phyloP scores from a whole-genome alignment of 1,284 basidiomycete species.

The Retiboletus fuscus region DNA sequence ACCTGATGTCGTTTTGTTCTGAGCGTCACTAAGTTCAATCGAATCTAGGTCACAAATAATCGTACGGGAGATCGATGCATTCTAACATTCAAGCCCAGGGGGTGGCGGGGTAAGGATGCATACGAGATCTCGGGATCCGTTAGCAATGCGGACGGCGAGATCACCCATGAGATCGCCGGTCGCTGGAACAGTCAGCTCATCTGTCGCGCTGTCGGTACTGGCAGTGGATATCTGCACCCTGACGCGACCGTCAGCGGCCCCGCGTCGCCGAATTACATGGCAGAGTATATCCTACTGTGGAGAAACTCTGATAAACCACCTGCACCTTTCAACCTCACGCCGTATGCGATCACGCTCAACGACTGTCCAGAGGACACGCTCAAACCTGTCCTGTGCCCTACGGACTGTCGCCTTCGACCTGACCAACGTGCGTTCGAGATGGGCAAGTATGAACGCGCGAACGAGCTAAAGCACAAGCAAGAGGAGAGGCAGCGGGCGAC shows the following conservation, averaged over 20 bases:
- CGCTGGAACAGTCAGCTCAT: constrained; percentile 97
- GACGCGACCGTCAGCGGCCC: constrained; percentile 69
- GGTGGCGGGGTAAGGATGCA: constrained; percentile 93
- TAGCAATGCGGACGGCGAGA: constrained; percentile 71
- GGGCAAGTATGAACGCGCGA: constrained; percentile 92
- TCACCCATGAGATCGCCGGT: constrained; percentile 92
- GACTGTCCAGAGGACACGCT: constrained; percentile 79
- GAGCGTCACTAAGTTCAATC: not conserved
- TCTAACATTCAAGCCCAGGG: constrained; percentile 94
- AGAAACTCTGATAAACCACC: constrained; percentile 88
- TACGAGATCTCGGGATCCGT: constrained; percentile 94
- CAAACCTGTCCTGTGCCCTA: constrained; percentile 83
- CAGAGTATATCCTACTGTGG: constrained; percentile 89
- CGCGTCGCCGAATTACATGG: constrained; percentile 60
- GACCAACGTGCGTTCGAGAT: constrained; percentile 96
- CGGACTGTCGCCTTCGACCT: constrained; percentile 93
- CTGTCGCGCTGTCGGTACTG: constrained; percentile 79
- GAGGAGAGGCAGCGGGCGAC: constrained; percentile 91
- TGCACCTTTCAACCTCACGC: constrained; percentile 94
- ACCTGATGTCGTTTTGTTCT: not conserved
- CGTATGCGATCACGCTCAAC: constrained; percentile 93
- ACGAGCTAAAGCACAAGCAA: constrained; percentile 86
- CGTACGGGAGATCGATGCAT: constrained; percentile 91
- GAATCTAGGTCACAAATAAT: constrained; percentile 84
- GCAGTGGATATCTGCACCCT: constrained; percentile 77